Base-by-base conservation (phyloP, 306 rosid species). In the Inga leiocalycina region DNA sequence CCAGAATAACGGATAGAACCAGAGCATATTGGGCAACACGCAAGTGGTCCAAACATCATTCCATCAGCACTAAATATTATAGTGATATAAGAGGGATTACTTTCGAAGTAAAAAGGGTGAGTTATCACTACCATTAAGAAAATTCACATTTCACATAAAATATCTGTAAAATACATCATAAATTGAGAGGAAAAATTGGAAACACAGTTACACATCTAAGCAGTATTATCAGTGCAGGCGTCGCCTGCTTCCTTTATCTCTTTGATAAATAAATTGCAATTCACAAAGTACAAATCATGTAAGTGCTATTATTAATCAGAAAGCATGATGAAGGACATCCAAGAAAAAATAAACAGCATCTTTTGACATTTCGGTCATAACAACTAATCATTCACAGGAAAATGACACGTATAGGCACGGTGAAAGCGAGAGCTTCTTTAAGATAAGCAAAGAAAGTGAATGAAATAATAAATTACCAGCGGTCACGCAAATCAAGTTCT, bases 11-110 rank as follows among this genome's bases (percentile, higher is more conserved):
- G 94, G 87, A 96, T 87, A 76, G 75, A 85, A 69, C 97, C 88
- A 71, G 94, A 85, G 86, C 99, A 96, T 35, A 94, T 77, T 7
- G 98, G 91, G 85, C 99, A 96, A 67, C 74, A 83, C 65, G 81
- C 82, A 85, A 94, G 98, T 76, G 89, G 93, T 91, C 99, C 99
- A 92, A 93, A 96, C 94, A 96, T 90, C 99, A 96, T 96, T 71
- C 97, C 99, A 84, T 96, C 99, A 57, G 94, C 97, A 80, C 99
- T 96, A 78, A 73, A 77, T 73, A 88, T 69, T 56, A 80, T 37
- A 80, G 75, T 49, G 79, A 74, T 10, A 77, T 14, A 45, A 64
- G 30, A 61, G 30, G 44, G 17, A 14, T 77, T 62, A 77, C 19
- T 62, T 43, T 61, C 43, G 24, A 77, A 22, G 20, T 17, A 61